A percentile compares a stretch with the other conserved stretches of the same genome.
Evolutionary conservation across 2,329 filamentous ascomycete genomes (phyloP).

Genomic region (Penicillium glabrum): DNA sequence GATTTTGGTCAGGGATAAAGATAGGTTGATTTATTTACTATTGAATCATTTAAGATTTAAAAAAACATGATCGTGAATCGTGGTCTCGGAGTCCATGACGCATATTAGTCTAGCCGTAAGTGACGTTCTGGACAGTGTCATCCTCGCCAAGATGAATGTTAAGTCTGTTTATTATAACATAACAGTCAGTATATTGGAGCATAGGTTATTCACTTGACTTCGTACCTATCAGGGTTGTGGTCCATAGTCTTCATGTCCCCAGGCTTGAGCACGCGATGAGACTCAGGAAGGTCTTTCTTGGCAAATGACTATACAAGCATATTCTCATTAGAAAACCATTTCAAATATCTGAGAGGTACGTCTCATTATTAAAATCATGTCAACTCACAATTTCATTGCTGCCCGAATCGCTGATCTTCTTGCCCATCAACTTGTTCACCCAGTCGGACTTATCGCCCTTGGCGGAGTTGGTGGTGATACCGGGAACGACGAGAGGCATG

Average conservation of each 20-base stretch:
- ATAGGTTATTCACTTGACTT: no score
- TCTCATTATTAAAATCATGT: neutral
- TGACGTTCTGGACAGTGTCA: conserved; percentile 46
- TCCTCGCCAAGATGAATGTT: conserved; percentile 47
- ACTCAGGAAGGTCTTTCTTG: conserved; percentile 46
- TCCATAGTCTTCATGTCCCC: conserved; percentile 43
- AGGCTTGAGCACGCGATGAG: conserved; percentile 45
- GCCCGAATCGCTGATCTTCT: conserved; percentile 42
- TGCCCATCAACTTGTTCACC: conserved; percentile 47
- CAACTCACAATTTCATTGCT: conserved; percentile 36
- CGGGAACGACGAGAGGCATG: conserved; percentile 51
- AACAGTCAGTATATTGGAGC: no score
- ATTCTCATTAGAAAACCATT: neutral
- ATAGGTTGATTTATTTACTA: neutral
- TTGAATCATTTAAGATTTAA: neutral
- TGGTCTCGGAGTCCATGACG: neutral
- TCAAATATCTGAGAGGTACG: rapidly evolving
- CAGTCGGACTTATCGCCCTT: conserved; percentile 40
- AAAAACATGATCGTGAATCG: neutral
- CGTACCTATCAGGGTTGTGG: conserved; percentile 42
- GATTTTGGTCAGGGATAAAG: neutral
- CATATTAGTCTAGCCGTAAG: conserved; percentile 32
- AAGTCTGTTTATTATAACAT: conserved; percentile 15
- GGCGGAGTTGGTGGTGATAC: conserved; percentile 32
- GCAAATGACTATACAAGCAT: conserved; percentile 39